Evolutionary conservation across 108 stramenopile species (phyloP).

Genomic region (Bacterosira constricta): DNA sequence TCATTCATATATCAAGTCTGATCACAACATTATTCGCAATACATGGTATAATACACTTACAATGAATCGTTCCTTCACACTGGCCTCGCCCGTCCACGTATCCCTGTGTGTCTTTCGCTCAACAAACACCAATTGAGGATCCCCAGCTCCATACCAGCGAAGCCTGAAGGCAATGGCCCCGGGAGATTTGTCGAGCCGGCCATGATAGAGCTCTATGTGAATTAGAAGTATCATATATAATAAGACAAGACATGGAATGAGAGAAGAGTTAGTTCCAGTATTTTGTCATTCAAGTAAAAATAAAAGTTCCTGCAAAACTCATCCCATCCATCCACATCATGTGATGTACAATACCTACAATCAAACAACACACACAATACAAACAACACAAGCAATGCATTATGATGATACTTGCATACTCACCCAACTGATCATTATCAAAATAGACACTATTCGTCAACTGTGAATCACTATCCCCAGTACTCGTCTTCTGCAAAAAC

Average conservation of each 20-base stretch:
- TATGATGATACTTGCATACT: too few relatives aligned
- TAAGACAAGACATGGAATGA: neutral
- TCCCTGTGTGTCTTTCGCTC: conserved; percentile 99
- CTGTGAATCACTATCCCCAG: conserved; percentile 93
- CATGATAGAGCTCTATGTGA: conserved; percentile 87
- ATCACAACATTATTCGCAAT: neutral
- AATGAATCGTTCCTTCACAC: conserved; percentile 97
- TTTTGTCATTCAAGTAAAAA: too few relatives aligned
- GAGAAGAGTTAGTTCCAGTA: too few relatives aligned
- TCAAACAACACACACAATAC: too few relatives aligned
- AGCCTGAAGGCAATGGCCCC: conserved; percentile 94
- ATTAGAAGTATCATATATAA: neutral
- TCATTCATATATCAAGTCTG: neutral
- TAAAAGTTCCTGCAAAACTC: too few relatives aligned
- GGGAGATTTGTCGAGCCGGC: conserved; percentile 93
- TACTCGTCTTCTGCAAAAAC: conserved; percentile 89
- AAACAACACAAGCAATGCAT: too few relatives aligned
- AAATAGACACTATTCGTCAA: conserved; percentile 94
- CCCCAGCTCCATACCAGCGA: conserved; percentile 94
- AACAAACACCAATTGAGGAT: conserved; percentile 90
- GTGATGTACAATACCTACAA: too few relatives aligned
- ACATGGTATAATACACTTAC: conserved; percentile 57
- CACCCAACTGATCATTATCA: conserved; percentile 87
- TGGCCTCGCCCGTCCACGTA: conserved; percentile 96
- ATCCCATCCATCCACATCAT: too few relatives aligned